A percentile compares a stretch with the other conserved stretches of the same genome.
phyloP scores from a whole-genome alignment of 1,284 basidiomycete genomes.

The Boletellus sp. region DNA sequence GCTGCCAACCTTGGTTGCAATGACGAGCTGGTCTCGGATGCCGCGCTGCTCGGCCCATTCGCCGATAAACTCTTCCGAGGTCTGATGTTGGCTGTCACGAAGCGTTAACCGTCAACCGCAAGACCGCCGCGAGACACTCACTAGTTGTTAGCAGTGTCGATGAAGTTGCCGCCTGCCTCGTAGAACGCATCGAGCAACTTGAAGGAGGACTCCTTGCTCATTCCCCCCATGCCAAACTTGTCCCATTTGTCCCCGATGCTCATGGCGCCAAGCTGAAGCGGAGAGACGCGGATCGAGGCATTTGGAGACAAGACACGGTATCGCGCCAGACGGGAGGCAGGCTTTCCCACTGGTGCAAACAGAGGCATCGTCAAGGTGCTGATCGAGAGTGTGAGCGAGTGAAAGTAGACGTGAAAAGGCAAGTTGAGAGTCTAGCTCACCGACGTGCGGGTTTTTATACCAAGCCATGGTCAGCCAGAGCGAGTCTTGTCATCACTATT shows the following conservation, averaged over 20 bases:
- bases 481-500: background rate
- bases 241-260: constrained; percentile 50
- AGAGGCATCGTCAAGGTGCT: background rate
- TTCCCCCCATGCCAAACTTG: constrained; percentile 28
- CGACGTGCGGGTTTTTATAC: background rate
- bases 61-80: constrained; percentile 26
- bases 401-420: no score
- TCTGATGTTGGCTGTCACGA: constrained; percentile 41
- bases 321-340: constrained; percentile 32
- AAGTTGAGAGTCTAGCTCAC: no score
- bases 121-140: constrained; percentile 8
- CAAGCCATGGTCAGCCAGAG: background rate
- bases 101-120: background rate
- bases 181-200: constrained; percentile 40
- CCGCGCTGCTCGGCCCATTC: constrained; percentile 49
- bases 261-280: constrained; percentile 52
- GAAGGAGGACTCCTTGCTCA: constrained; percentile 38
- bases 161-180: constrained; percentile 39
- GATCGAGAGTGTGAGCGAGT: background rate
- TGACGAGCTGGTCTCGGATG: constrained; percentile 50
- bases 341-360: background rate
- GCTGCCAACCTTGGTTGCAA: constrained; percentile 46
- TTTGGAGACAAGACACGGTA: constrained; percentile 44
- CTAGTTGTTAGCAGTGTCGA: constrained; percentile 38
- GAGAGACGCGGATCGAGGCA: constrained; percentile 49